Evolutionary conservation across 2,329 filamentous ascomycete species (phyloP).

Genomic region (Aspergillus vadensis): DNA sequence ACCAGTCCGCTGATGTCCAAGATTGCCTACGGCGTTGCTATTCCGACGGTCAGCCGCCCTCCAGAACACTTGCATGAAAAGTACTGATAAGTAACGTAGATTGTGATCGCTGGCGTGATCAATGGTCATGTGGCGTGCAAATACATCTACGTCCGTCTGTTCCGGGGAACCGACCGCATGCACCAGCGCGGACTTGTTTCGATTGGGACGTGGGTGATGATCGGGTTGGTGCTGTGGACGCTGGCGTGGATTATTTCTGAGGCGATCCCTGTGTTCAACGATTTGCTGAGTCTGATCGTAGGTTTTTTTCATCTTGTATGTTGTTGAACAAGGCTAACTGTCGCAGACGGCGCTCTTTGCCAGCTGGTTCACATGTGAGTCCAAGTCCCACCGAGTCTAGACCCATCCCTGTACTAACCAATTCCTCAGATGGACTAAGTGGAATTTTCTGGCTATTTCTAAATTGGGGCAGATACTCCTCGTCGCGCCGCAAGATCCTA

Average conservation of each 20-base stretch:
- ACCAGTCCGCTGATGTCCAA: slow-evolving; percentile 59
- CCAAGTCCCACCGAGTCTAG: not conserved
- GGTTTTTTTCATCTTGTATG: slow-evolving; percentile 3
- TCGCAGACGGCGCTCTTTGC: slow-evolving; percentile 52
- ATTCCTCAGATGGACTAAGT: slow-evolving; percentile 39
- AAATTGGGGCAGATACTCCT: slow-evolving; percentile 46
- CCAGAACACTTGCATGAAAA: slow-evolving; percentile 10
- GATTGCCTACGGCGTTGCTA: slow-evolving; percentile 67
- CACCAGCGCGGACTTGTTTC: slow-evolving; percentile 51
- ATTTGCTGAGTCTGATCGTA: slow-evolving; percentile 64
- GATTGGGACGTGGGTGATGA: slow-evolving; percentile 59
- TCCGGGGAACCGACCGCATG: slow-evolving; percentile 59
- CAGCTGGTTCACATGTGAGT: slow-evolving; percentile 63
- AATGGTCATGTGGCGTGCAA: slow-evolving; percentile 67
- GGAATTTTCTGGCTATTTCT: slow-evolving; percentile 52
- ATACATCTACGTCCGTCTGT: slow-evolving; percentile 66
- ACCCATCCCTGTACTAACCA: not conserved
- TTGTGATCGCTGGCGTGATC: slow-evolving; percentile 69
- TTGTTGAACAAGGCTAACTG: not conserved
- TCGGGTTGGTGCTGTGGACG: slow-evolving; percentile 60
- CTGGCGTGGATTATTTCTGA: slow-evolving; percentile 68
- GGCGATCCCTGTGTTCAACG: slow-evolving; percentile 68
- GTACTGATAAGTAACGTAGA: slow-evolving; percentile 33
- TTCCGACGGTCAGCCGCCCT: slow-evolving; percentile 54
- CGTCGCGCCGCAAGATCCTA: slow-evolving; percentile 44